phyloP scores from a whole-genome alignment of 306 rosid genomes.

The Prinsepia uniflora region DNA sequence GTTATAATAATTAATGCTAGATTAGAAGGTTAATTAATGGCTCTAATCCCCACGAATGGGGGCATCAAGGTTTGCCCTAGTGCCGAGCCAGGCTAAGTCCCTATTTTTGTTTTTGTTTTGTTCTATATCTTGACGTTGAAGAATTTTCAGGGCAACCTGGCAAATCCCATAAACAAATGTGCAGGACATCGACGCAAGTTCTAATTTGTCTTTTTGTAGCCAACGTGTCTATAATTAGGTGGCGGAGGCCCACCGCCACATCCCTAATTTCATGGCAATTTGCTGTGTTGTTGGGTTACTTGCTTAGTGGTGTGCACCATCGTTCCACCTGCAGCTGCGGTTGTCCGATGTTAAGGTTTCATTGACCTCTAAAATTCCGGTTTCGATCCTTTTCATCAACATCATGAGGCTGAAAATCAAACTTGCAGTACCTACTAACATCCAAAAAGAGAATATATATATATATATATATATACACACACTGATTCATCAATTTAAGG shows the following conservation, averaged over 20 bases:
- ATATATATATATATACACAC: no score
- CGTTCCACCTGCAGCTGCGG: no score
- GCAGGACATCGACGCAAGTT: slow-evolving; percentile 13
- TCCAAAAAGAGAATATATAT: no score
- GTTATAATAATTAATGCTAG: not conserved
- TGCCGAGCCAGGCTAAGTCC: not conserved
- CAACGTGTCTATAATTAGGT: no score
- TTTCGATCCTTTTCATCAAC: no score
- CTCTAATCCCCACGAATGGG: slow-evolving; percentile 25
- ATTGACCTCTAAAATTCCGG: no score
- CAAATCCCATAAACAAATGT: slow-evolving; percentile 24
- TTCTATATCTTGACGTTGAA: not conserved
- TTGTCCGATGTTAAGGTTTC: no score
- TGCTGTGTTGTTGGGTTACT: not conserved
- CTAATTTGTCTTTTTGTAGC: not conserved
- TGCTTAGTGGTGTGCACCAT: no score
- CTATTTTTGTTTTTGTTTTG: not conserved
- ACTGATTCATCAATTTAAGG: no score
- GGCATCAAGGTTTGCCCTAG: not conserved
- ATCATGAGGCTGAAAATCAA: no score
- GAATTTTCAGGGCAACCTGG: slow-evolving; percentile 20
- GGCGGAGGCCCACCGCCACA: not conserved
- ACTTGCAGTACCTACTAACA: no score
- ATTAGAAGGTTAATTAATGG: not conserved
- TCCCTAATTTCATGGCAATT: not conserved